Percentiles rank a stretch among this genome's conserved stretches.
These are phyloP conservation scores for Adansonia rubrostipa DNA, from an alignment of 441 rosid species.

Conservation along the genomic window DNA sequence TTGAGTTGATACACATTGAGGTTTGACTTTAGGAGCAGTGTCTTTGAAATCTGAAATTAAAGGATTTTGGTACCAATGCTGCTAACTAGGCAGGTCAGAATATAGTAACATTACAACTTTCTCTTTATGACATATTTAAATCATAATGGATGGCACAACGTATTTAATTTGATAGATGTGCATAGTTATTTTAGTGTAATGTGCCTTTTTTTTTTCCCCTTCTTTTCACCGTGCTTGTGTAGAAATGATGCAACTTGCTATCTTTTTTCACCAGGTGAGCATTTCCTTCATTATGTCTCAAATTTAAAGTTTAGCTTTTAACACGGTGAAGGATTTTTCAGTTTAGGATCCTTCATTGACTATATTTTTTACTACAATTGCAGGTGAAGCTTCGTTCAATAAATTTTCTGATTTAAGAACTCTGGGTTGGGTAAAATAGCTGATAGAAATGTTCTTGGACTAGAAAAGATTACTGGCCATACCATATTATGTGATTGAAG, in stretches of 20 bases:
- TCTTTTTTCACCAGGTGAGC: background rate
- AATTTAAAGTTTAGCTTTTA: background rate
- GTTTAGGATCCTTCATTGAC: slow-evolving; percentile 34
- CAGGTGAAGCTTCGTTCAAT: slow-evolving; percentile 41
- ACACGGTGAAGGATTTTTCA: slow-evolving; percentile 7
- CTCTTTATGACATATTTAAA: background rate
- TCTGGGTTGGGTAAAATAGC: slow-evolving; percentile 18
- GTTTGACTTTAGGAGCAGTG: background rate
- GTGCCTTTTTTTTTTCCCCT: background rate
- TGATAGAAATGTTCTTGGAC: slow-evolving; percentile 12
- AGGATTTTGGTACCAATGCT: background rate
- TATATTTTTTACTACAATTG: slow-evolving; percentile 30
- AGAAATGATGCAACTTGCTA: slow-evolving; percentile 9
- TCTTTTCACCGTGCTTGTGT: background rate
- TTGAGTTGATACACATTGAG: background rate
- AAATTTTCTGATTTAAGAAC: slow-evolving; percentile 29
- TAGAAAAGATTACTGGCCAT: slow-evolving; percentile 13
- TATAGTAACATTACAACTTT: background rate
- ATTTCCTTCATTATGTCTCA: slow-evolving; percentile 15
- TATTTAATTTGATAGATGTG: background rate
- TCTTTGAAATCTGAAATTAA: slow-evolving; percentile 15
- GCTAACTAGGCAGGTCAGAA: slow-evolving; percentile 5
- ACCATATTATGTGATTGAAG: background rate
- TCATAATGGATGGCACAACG: background rate
- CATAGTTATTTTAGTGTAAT: background rate